Evolutionary conservation across 2,329 filamentous ascomycete genomes (phyloP).

Genomic region (Hymenoscyphus linearis): DNA sequence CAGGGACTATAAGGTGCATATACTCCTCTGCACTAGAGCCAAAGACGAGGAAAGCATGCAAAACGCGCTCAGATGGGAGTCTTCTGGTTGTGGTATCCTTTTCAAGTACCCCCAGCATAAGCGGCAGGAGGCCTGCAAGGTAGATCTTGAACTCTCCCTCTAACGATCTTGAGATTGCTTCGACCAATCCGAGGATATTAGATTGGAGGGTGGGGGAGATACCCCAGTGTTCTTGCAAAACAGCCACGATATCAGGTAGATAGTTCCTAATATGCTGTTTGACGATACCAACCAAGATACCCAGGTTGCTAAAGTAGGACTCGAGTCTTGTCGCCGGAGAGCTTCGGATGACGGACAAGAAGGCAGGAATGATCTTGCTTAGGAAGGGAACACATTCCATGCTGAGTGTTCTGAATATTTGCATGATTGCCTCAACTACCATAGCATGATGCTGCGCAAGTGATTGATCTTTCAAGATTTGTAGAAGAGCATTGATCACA

Average conservation of each 20-base stretch:
- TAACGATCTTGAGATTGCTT: slow-evolving; percentile 87
- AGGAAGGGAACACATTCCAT: slow-evolving; percentile 95
- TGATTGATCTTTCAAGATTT: slow-evolving; percentile 86
- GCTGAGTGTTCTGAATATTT: slow-evolving; percentile 93
- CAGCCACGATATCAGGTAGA: slow-evolving; percentile 76
- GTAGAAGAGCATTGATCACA: slow-evolving; percentile 90
- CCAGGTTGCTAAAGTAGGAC: slow-evolving; percentile 95
- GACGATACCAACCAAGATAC: slow-evolving; percentile 89
- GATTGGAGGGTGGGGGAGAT: slow-evolving; percentile 73
- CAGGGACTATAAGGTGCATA: slow-evolving; percentile 97
- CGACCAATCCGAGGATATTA: slow-evolving; percentile 86
- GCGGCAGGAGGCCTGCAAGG: slow-evolving; percentile 76
- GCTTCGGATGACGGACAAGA: slow-evolving; percentile 80
- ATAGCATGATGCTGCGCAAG: slow-evolving; percentile 85
- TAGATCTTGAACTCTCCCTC: slow-evolving; percentile 99
- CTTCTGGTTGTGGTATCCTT: slow-evolving; percentile 72
- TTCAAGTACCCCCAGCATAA: slow-evolving; percentile 92
- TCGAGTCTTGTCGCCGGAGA: slow-evolving; percentile 76
- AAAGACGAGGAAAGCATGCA: slow-evolving; percentile 94
- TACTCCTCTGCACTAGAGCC: slow-evolving; percentile 95
- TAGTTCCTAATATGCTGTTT: slow-evolving; percentile 93
- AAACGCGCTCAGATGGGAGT: slow-evolving; percentile 79
- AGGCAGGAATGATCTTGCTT: slow-evolving; percentile 88
- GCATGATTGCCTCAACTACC: slow-evolving; percentile 97
- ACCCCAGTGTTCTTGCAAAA: slow-evolving; percentile 88